Evolutionary conservation across 2,329 filamentous ascomycete species (phyloP), one percentile per base, ranked within the genome.

Genomic region (Fusarium metavorans): DNA sequence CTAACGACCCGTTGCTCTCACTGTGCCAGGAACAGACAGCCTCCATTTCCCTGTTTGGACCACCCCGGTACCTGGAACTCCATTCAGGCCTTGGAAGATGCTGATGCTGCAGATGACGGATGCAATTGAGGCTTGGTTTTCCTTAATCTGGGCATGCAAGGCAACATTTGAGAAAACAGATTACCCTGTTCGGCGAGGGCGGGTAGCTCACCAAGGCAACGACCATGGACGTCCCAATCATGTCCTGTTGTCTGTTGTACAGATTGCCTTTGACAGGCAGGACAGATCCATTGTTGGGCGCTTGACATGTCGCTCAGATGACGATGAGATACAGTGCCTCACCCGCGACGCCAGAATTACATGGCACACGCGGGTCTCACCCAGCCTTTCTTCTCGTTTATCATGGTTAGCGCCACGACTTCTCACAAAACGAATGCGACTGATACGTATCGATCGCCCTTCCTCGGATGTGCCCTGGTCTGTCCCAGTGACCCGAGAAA

Each of bases 41-140:
- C 73, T 64, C 65, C 35, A 52, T 68, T 61, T 64, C 66, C 50
- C 58, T 64, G 66, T 72, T 58, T 50, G 60, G 71, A 54, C 48
- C 48, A 70, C 72, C 70, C 68, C 58, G 54, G 50, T 58, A 62
- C 58, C 48, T 48, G 62, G 64, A 56, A 48, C 72, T 64, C 64
- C 48, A 43, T 72, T 67, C 39, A 63, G 57, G 32, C 70, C 25
- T 61, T 30, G 58, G 43, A 67, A 43, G 56, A 61, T 59, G 70
- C 62, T 75, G 72, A 76, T 74, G 72, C 66, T 62, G 62, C 48
- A 62, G 72, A 73, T 76, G 75, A 76, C 76, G 74, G 76, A 69
- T 70, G 74, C 70, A 64, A 67, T 78, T 68, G 74, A 77, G 73
- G 76, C 77, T 78, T 69, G 66, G 71, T 39, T 43, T 62, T 70